Evolutionary conservation across 768 basidiomycete species (phyloP), one percentile per base, ranked within the genome.

Genomic region (Termitomyces sp.): DNA sequence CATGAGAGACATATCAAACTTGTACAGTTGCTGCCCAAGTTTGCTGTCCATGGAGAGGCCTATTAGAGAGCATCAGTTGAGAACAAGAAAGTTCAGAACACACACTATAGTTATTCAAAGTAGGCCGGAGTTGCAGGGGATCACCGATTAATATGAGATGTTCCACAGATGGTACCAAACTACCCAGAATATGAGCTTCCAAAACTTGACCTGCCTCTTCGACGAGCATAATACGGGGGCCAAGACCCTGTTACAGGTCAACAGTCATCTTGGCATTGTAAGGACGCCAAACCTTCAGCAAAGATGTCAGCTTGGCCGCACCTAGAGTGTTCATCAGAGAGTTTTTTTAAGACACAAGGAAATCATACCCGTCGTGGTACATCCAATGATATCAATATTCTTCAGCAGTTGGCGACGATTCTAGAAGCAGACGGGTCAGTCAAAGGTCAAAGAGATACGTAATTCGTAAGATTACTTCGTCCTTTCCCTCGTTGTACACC

Each of bases 191-290:
- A 60, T 92, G 90, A 3, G 90, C 86, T 69, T 92, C 90, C 30
- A 92, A 76, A 1, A 91, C 87, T 69, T 92, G 90, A 0, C 90
- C 90, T 0, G 90, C 90, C 66, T 92, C 90, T 67, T 92, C 89
- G 0, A 92, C 85, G 49, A 92, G 71, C 48, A 90, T 66, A 0
- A 90, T 80, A 33, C 76, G 78, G 0, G 88, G 88, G 5, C 66
- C 71, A 5, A 90, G 65, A 14, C 80, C 79, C 86, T 88, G 2
- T 35, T 20, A 61, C 32, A 20, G n/a, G n/a, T 50, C 43, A n/a
- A 45, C 18, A 46, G 14, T 58, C 7, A 28, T 28, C 5, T 20
- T 20, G 5, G 32, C 47, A 32, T 20, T 56, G 28, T 35, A 46
- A 35, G 22, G 14, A 45, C 30, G 16, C 62, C 71, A 35, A 43